phyloP scores from a whole-genome alignment of 2,329 filamentous ascomycete species.

The Penicillium corylophilum region DNA sequence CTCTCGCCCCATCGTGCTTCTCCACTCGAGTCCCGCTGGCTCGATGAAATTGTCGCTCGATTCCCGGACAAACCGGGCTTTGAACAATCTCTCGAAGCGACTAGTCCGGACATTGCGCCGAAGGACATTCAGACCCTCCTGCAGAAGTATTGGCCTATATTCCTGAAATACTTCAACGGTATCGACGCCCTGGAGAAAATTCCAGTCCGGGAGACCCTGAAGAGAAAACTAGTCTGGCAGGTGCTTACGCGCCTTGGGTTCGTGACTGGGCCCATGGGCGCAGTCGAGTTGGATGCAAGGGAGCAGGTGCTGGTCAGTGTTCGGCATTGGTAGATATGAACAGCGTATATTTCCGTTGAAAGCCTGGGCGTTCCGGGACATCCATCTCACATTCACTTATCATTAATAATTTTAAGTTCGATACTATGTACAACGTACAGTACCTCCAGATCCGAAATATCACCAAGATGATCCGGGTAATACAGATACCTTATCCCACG shows the following conservation, averaged over 20 bases:
- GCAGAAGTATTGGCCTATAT: constrained; percentile 66
- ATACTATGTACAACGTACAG: not conserved
- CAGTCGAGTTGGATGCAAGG: constrained; percentile 30
- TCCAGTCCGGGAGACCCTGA: constrained; percentile 78
- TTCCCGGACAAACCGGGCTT: constrained; percentile 31
- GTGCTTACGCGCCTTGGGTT: constrained; percentile 65
- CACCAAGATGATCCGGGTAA: constrained; percentile 1
- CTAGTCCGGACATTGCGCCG: constrained; percentile 18
- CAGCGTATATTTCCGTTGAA: not conserved
- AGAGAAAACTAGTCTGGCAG: constrained; percentile 65
- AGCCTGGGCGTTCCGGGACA: not conserved
- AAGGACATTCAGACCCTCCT: constrained; percentile 38
- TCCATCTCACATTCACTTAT: not conserved
- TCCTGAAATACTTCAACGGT: constrained; percentile 87
- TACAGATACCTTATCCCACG: constrained; percentile 10
- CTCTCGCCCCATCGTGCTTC: constrained; percentile 76
- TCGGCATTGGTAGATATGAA: constrained; percentile 62
- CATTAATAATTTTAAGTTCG: not conserved
- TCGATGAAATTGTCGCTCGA: constrained; percentile 48
- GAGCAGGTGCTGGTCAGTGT: constrained; percentile 58
- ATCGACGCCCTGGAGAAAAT: constrained; percentile 81
- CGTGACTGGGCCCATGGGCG: constrained; percentile 49
- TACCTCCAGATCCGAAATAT: not conserved
- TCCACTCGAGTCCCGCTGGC: constrained; percentile 72
- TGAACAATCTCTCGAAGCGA: constrained; percentile 4